These are phyloP conservation scores for Brassica balearica DNA, from an alignment of 441 rosid species.

Conservation along the genomic window DNA sequence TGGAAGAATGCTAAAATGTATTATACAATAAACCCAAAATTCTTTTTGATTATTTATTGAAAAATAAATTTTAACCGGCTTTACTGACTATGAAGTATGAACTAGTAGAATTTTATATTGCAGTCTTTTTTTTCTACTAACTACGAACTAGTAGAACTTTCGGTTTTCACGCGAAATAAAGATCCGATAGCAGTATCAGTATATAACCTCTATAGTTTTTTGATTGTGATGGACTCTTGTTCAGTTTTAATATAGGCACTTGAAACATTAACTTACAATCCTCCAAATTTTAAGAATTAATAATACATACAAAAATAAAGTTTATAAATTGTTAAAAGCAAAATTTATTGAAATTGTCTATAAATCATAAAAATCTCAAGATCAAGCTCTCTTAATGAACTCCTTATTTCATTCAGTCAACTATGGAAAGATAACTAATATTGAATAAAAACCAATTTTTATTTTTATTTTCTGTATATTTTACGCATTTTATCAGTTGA, in stretches of 20 bases:
- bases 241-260: too few species aligned
- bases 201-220: not conserved
- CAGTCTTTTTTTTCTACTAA: too few species aligned
- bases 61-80: not conserved
- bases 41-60: not conserved
- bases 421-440: not conserved
- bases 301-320: not conserved
- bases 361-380: not conserved
- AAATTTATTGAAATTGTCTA: not conserved
- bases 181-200: too few species aligned
- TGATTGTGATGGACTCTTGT: too few species aligned
- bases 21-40: not conserved
- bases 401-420: not conserved
- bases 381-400: too few species aligned
- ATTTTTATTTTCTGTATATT: not conserved
- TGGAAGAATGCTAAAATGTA: not conserved
- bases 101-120: not conserved
- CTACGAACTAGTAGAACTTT: not conserved
- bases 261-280: not conserved
- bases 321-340: not conserved
- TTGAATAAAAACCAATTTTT: not conserved
- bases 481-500: constrained; percentile 2
- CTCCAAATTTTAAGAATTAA: not conserved
- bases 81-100: not conserved
- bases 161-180: too few species aligned